These are phyloP conservation scores for Phalaenopsis hybrid DNA, from an alignment of 116 monocot species.

Conservation along the genomic window DNA sequence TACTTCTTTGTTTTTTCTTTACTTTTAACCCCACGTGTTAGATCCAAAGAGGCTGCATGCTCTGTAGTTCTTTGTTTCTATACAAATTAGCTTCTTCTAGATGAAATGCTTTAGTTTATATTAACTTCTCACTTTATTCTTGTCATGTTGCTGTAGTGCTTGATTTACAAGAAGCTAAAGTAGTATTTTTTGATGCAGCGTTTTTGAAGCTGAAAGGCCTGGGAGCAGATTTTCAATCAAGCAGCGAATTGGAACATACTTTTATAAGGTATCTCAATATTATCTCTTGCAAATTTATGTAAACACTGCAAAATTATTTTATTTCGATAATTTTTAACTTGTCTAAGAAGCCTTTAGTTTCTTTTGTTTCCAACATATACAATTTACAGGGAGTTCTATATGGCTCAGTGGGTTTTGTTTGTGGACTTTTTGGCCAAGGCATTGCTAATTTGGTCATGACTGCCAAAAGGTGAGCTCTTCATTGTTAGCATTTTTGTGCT, in stretches of 20 bases:
- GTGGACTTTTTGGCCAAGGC: conserved; percentile 84
- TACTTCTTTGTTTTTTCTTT: too few species aligned
- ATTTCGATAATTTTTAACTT: too few species aligned
- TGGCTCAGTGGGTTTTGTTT: conserved; percentile 73
- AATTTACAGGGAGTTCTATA: conserved; percentile 66
- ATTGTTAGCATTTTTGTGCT: background rate
- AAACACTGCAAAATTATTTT: too few species aligned
- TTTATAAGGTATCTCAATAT: conserved; percentile 60
- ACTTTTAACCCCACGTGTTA: background rate
- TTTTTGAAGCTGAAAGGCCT: conserved; percentile 96
- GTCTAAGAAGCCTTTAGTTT: too few species aligned
- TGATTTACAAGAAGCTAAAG: background rate
- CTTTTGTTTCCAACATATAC: background rate
- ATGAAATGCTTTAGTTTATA: background rate
- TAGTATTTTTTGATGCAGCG: conserved; percentile 31
- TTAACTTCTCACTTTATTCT: background rate
- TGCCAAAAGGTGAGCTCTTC: conserved; percentile 51
- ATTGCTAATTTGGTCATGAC: conserved; percentile 95
- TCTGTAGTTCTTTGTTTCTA: background rate
- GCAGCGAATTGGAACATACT: conserved; percentile 80
- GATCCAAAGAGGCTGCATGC: background rate
- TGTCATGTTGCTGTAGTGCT: background rate
- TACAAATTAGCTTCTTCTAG: background rate
- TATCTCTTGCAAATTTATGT: background rate
- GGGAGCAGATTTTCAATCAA: conserved; percentile 74